These are phyloP conservation scores for Cucumis melo DNA, from an alignment of 306 rosid species.

Conservation along the genomic window DNA sequence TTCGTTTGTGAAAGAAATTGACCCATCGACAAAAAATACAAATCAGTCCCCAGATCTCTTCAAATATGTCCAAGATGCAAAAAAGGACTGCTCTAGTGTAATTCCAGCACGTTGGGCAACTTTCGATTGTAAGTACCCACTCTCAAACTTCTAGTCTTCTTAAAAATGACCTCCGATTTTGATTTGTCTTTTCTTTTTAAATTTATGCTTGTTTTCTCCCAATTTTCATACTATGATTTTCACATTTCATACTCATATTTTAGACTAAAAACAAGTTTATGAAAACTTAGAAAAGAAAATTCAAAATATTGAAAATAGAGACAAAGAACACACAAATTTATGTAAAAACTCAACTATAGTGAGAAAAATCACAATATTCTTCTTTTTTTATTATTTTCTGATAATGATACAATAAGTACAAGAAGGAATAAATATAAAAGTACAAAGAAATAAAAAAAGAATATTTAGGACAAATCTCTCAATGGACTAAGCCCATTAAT, in stretches of 20 bases:
- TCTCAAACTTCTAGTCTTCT: background rate
- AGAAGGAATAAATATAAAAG: too few relatives aligned
- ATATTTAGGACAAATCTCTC: too few relatives aligned
- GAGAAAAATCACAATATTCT: too few relatives aligned
- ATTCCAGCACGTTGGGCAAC: conserved; percentile 57
- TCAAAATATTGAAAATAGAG: too few relatives aligned
- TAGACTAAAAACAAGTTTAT: background rate
- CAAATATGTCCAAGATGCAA: conserved; percentile 16
- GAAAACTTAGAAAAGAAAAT: background rate
- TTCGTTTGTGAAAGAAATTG: conserved; percentile 22
- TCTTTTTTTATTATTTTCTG: too few relatives aligned
- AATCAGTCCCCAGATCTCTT: conserved; percentile 26
- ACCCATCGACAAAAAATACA: conserved; percentile 9
- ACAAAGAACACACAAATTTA: too few relatives aligned
- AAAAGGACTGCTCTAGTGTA: conserved; percentile 18
- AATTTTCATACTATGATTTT: background rate
- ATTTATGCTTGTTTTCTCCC: background rate
- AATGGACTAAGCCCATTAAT: too few relatives aligned
- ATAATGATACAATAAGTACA: too few relatives aligned
- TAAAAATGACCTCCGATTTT: background rate
- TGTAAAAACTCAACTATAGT: too few relatives aligned
- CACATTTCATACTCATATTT: background rate
- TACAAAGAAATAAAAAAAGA: too few relatives aligned
- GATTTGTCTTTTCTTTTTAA: too few relatives aligned
- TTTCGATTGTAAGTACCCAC: conserved; percentile 54